Conservation (phyloP, 495 filamentous ascomycete species). For the Daldinia grandis region DNA sequence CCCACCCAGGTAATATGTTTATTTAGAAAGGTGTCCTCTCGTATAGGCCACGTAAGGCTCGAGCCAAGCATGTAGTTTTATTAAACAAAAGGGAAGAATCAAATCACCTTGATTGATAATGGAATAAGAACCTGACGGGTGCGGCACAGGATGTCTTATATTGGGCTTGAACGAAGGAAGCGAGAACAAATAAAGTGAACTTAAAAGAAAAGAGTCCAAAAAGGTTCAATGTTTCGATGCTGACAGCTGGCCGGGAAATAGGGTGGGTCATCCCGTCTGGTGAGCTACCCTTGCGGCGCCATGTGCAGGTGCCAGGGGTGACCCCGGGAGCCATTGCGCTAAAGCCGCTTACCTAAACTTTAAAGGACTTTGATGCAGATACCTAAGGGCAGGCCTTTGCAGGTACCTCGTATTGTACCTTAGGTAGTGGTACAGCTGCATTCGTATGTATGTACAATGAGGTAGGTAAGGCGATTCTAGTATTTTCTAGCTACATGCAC, state of each 20-base stretch:
- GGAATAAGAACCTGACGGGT: background rate
- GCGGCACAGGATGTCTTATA: slow-evolving; percentile 6
- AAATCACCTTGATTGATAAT: background rate
- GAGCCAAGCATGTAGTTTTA: background rate
- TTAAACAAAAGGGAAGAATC: background rate
- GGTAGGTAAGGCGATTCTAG: background rate
- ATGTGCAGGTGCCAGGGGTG: slow-evolving; percentile 33
- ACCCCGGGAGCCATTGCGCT: slow-evolving; percentile 23
- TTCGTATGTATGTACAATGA: background rate
- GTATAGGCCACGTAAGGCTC: background rate
- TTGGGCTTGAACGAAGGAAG: slow-evolving; percentile 24
- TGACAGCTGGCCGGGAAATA: slow-evolving; percentile 27
- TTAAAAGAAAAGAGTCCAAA: background rate
- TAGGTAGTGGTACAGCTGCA: background rate
- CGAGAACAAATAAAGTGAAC: slow-evolving; percentile 33
- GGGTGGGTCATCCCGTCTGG: slow-evolving; percentile 32
- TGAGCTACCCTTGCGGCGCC: slow-evolving; percentile 30
- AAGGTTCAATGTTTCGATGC: background rate
- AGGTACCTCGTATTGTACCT: no score
- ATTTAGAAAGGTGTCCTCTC: background rate
- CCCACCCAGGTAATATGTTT: background rate
- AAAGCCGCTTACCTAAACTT: slow-evolving; percentile 18
- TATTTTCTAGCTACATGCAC: background rate
- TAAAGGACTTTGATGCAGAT: background rate
- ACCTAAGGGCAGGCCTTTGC: background rate